Percentiles rank a stretch among this genome's conserved stretches.
These are phyloP conservation scores for Colletotrichum echinochloae DNA, from an alignment of 2,329 filamentous ascomycete genomes.

Conservation along the genomic window DNA sequence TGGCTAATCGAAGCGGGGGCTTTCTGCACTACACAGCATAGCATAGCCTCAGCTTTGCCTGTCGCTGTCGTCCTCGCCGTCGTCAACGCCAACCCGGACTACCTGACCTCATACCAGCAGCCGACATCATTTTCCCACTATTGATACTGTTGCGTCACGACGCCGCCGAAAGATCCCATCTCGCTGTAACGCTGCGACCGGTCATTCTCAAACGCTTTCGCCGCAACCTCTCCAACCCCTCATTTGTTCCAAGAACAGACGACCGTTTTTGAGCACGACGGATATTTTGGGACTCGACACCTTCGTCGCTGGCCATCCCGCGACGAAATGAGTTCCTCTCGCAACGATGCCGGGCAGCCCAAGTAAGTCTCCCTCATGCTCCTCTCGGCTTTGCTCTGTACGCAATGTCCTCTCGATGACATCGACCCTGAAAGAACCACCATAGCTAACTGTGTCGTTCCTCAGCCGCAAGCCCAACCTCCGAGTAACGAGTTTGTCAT, in stretches of 20 bases:
- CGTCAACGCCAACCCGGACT: conserved; percentile 36
- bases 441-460: conserved; percentile 21
- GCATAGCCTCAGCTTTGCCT: conserved; percentile 43
- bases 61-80: conserved; percentile 33
- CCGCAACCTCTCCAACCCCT: conserved; percentile 26
- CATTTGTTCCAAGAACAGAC: conserved; percentile 32
- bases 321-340: conserved; percentile 44
- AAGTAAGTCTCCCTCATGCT: conserved; percentile 46
- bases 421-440: neutral
- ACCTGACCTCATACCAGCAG: conserved; percentile 27
- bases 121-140: conserved; percentile 3
- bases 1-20: conserved; percentile 41
- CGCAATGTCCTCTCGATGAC: neutral
- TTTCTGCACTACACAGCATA: conserved; percentile 38
- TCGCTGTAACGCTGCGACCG: conserved; percentile 20
- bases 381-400: neutral
- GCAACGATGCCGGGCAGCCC: conserved; percentile 53
- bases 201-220: conserved; percentile 22
- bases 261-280: conserved; percentile 27
- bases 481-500: conserved; percentile 85
- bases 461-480: conserved; percentile 80
- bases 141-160: conserved; percentile 18
- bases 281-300: conserved; percentile 37
- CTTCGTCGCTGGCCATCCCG: conserved; percentile 40
- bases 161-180: conserved; percentile 14